Percentiles rank a stretch among this genome's conserved stretches.
Conservation (phyloP, 441 rosid genomes). For the Flueggea neowawraea region DNA sequence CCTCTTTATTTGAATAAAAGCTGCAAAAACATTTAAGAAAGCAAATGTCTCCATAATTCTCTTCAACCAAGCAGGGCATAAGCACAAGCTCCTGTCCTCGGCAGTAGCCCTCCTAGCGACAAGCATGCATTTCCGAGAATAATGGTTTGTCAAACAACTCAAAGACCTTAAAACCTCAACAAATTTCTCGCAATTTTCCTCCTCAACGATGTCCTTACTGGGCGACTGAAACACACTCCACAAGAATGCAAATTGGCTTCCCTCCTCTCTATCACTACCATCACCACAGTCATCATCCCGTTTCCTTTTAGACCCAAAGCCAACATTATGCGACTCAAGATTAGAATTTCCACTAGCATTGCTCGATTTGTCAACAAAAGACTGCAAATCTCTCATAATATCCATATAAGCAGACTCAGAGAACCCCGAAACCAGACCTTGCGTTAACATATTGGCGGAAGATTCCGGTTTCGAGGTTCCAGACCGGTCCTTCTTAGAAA, state of each 20-base stretch:
- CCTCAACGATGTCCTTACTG: conserved; percentile 37
- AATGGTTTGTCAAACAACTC: conserved; percentile 59
- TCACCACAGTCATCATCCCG: conserved; percentile 21
- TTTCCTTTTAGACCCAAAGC: conserved; percentile 22
- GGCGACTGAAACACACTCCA: conserved; percentile 47
- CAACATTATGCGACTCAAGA: background rate
- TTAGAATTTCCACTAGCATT: conserved; percentile 2
- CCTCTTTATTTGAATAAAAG: conserved; percentile 37
- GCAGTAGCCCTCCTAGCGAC: conserved; percentile 11
- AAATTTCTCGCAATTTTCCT: conserved; percentile 50
- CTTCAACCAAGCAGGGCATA: conserved; percentile 82
- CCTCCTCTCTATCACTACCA: conserved; percentile 22
- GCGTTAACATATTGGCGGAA: conserved; percentile 19
- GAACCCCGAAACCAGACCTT: conserved; percentile 29
- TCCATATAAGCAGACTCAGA: conserved; percentile 60
- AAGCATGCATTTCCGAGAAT: conserved; percentile 51
- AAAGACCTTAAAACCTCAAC: conserved; percentile 57
- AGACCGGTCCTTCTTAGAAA: conserved; percentile 52
- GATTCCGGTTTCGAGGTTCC: conserved; percentile 33
- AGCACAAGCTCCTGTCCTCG: conserved; percentile 33
- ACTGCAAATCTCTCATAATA: conserved; percentile 51
- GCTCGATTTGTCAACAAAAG: conserved; percentile 24
- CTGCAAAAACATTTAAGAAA: conserved; percentile 55
- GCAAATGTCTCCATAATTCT: conserved; percentile 61
- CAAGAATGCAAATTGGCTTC: conserved; percentile 36